Evolutionary conservation across 2,329 filamentous ascomycete species (phyloP).

Genomic region (Pestalotiopsis sp.): DNA sequence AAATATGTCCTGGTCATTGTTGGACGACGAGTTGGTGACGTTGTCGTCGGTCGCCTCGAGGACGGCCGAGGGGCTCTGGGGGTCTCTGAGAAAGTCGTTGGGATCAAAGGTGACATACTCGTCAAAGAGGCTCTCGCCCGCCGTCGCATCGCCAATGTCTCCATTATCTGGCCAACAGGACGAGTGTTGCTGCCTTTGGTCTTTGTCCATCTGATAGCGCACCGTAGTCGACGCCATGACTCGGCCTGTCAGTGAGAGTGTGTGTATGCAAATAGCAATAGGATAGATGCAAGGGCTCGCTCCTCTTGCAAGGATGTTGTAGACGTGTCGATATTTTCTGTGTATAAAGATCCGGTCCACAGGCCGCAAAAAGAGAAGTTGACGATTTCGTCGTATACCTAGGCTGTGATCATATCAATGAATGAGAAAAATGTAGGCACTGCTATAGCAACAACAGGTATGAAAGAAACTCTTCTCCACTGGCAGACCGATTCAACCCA

Average conservation of each 20-base stretch:
- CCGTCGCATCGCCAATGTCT: constrained; percentile 21
- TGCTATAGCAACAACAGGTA: constrained; percentile 32
- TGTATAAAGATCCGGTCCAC: neutral
- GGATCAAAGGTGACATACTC: constrained; percentile 33
- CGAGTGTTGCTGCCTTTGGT: constrained; percentile 18
- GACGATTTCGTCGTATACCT: constrained; percentile 23
- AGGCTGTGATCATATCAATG: constrained; percentile 23
- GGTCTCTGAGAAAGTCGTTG: constrained; percentile 26
- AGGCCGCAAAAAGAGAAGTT: constrained; percentile 13
- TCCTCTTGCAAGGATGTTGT: neutral
- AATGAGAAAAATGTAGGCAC: constrained; percentile 26
- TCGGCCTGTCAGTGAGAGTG: constrained; percentile 10
- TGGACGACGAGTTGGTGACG: constrained; percentile 20
- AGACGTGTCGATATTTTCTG: neutral
- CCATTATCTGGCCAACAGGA: constrained; percentile 29
- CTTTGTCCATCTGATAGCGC: constrained; percentile 31
- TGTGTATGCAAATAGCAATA: neutral
- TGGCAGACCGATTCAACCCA: constrained; percentile 22
- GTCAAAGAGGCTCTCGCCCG: constrained; percentile 32
- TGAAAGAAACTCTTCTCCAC: constrained; percentile 26
- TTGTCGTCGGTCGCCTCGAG: constrained; percentile 26
- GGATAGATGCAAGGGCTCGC: constrained; percentile 11
- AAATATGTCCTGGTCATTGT: constrained; percentile 19
- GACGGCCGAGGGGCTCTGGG: constrained; percentile 31
- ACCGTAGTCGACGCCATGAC: constrained; percentile 31